A percentile compares a stretch with the other conserved stretches of the same genome.
Evolutionary conservation across 2,329 filamentous ascomycete genomes (phyloP).

Genomic region (Chaetomiaceae sp.): DNA sequence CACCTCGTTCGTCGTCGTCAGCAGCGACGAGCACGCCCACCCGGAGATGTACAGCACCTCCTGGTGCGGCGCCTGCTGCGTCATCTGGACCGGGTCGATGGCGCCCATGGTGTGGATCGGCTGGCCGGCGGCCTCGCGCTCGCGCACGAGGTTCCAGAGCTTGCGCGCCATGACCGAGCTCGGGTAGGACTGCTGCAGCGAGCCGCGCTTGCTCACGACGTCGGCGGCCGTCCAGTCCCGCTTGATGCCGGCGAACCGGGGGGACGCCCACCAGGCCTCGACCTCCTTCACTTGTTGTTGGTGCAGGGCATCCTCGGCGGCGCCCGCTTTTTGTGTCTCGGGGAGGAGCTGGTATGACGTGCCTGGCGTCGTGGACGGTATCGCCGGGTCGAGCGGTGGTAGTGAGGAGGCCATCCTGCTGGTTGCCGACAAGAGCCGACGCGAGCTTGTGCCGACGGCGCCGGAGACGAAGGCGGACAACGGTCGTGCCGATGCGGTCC

Average conservation of each 20-base stretch:
- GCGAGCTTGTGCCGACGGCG: background rate
- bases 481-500: slow-evolving; percentile 17
- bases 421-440: slow-evolving; percentile 37
- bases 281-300: slow-evolving; percentile 80
- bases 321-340: slow-evolving; percentile 70
- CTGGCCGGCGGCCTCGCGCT: slow-evolving; percentile 71
- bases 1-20: slow-evolving; percentile 94
- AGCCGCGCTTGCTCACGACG: slow-evolving; percentile 88
- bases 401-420: slow-evolving; percentile 47
- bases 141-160: slow-evolving; percentile 81
- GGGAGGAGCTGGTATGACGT: slow-evolving; percentile 84
- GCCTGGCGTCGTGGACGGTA: slow-evolving; percentile 58
- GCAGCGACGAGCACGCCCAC: slow-evolving; percentile 92
- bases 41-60: slow-evolving; percentile 95
- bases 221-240: slow-evolving; percentile 86
- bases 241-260: slow-evolving; percentile 84
- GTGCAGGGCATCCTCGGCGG: slow-evolving; percentile 80
- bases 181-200: slow-evolving; percentile 80
- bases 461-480: slow-evolving; percentile 7
- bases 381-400: slow-evolving; percentile 54
- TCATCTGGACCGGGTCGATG: slow-evolving; percentile 99
- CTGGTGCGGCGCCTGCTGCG: slow-evolving; percentile 92
- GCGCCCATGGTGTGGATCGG: slow-evolving; percentile 97
- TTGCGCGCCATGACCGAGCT: slow-evolving; percentile 95
- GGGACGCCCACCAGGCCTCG: slow-evolving; percentile 83